Evolutionary conservation across 768 basidiomycete species (phyloP).

Genomic region (Termitomyces sp.): DNA sequence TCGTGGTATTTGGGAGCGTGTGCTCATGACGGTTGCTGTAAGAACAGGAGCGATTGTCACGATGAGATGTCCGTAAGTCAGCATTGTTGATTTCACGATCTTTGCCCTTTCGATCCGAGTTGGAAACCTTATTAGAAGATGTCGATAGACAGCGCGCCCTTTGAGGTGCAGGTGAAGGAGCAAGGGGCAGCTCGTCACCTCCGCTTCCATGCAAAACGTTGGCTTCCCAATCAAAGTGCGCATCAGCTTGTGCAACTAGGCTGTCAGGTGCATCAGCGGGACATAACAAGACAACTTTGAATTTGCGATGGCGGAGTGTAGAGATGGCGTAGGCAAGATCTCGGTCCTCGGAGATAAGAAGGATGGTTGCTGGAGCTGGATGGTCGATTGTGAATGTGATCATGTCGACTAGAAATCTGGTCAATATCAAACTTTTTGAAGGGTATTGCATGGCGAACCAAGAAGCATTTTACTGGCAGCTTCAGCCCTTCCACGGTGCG

Average conservation of each 20-base stretch:
- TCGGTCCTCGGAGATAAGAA: slow-evolving; percentile 43
- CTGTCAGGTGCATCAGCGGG: slow-evolving; percentile 30
- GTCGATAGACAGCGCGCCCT: background rate
- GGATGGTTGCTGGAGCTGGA: slow-evolving; percentile 35
- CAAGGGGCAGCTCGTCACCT: background rate
- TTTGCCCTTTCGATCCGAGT: slow-evolving; percentile 4
- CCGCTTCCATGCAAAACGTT: slow-evolving; percentile 28
- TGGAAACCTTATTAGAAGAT: background rate
- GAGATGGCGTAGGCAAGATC: slow-evolving; percentile 42
- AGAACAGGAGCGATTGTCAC: background rate
- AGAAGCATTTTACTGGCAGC: slow-evolving; percentile 50
- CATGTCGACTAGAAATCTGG: slow-evolving; percentile 17
- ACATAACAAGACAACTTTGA: slow-evolving; percentile 34
- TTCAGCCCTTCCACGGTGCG: slow-evolving; percentile 30
- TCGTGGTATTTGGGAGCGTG: background rate
- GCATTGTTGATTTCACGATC: background rate
- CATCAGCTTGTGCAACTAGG: slow-evolving; percentile 42
- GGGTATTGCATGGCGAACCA: slow-evolving; percentile 23
- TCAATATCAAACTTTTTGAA: background rate
- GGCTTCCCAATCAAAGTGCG: slow-evolving; percentile 40
- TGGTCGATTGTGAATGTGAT: slow-evolving; percentile 35
- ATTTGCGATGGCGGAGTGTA: slow-evolving; percentile 31
- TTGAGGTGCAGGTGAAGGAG: slow-evolving; percentile 2
- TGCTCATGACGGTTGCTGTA: background rate
- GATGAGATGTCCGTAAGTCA: background rate